Evolutionary conservation across 129 eudicot genomes (phyloP).

Genomic region (Erigeron canadensis): DNA sequence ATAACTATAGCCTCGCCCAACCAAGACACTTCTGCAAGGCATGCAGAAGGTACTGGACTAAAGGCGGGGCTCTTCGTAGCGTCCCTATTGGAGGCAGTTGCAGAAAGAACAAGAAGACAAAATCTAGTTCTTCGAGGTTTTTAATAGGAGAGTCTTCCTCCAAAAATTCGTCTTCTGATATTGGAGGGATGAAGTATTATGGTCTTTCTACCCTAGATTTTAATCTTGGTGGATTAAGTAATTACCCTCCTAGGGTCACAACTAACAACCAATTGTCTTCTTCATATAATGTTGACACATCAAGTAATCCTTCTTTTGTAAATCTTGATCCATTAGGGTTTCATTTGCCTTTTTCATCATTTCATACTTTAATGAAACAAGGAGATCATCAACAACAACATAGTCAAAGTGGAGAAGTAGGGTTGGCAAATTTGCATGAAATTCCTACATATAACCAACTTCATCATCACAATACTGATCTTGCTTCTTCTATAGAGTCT

Average conservation of each 20-base stretch:
- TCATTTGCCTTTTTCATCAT: slow-evolving; percentile 37
- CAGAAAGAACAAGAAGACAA: slow-evolving; percentile 67
- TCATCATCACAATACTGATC: slow-evolving; percentile 19
- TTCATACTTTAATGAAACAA: slow-evolving; percentile 39
- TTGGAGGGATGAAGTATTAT: slow-evolving; percentile 48
- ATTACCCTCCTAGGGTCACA: slow-evolving; percentile 27
- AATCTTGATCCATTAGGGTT: slow-evolving; percentile 49
- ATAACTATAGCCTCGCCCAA: slow-evolving; percentile 85
- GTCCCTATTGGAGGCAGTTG: slow-evolving; percentile 90
- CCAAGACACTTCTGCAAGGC: slow-evolving; percentile 92
- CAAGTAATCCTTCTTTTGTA: slow-evolving; percentile 33
- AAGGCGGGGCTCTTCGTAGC: slow-evolving; percentile 78
- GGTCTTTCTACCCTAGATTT: slow-evolving; percentile 66
- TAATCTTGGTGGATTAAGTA: slow-evolving; percentile 58
- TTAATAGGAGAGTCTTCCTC: slow-evolving; percentile 35
- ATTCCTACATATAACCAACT: slow-evolving; percentile 33
- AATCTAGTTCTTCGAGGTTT: slow-evolving; percentile 33
- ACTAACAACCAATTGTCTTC: slow-evolving; percentile 40
- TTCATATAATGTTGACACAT: slow-evolving; percentile 44
- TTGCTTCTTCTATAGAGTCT: slow-evolving; percentile 78
- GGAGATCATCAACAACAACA: slow-evolving; percentile 23
- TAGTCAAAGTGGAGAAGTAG: slow-evolving; percentile 24
- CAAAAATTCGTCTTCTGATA: slow-evolving; percentile 32
- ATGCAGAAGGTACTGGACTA: slow-evolving; percentile 86
- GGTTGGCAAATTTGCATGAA: slow-evolving; percentile 36